Base-by-base conservation (phyloP, 2,329 filamentous ascomycete species). In the Alternaria burnsii region DNA sequence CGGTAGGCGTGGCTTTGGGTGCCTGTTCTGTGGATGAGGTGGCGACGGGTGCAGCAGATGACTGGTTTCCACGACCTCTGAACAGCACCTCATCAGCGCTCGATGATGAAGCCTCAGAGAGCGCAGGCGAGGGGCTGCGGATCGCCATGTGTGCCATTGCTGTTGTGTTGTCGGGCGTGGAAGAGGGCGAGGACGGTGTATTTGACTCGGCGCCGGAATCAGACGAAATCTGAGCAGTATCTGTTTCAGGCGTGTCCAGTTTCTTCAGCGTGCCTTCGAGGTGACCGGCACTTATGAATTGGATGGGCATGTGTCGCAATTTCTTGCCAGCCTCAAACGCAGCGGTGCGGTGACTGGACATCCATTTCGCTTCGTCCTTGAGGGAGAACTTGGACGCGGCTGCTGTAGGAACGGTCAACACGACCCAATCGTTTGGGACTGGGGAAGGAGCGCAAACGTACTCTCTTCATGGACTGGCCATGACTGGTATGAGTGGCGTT, bases 61-160 rank as follows among this genome's bases (percentile, higher is more conserved):
- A 60, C 16, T 62, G 61, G 14, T 26, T 24, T 32, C 58, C 59
- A 47, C 77, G 74, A 8, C 77, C 77, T 60, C 63, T 66, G 63
- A 79, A 79, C 18, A 79, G 63, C 5, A 92, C 81, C 65, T 97
- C 92, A 48, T 91, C 91, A 70, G 89, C 61, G 28, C 62, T 70
- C 10, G 67, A 71, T 14, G 65, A 71, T 4, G 66, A 70, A 1
- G 63, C 52, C n/a, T 67, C 59, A 5, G 74, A 78, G 4, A 48
- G 55, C 4, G 69, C 62, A 8, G 73, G 73, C 5, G 80, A 82
- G 2, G 79, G 70, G 38, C 73, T 77, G 28, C 80, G 79, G 44
- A 78, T 72, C 0, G 68, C 71, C 71, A 76, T 73, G 3, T 72
- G 61, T 9, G 69, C 73, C 68, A 76, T 75, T 12, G 73, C 70